Percentiles rank a stretch among this genome's conserved stretches.
Conservation (phyloP, 495 filamentous ascomycete species). For the Hypoxylon trugodes region DNA sequence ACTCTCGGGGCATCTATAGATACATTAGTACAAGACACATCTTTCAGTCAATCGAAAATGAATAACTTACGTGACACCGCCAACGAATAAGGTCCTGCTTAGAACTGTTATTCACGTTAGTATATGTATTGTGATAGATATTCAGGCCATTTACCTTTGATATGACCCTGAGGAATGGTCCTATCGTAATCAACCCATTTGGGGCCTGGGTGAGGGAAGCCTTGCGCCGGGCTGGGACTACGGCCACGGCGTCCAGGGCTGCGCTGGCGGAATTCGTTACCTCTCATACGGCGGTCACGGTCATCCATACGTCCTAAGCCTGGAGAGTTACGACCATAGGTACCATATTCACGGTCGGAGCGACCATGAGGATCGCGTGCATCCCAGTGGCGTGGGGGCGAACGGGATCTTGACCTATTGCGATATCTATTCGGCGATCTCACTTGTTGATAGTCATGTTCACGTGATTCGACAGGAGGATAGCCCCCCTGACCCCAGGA, state of each 20-base stretch:
- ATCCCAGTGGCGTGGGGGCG: conserved; percentile 73
- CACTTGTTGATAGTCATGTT: conserved; percentile 64
- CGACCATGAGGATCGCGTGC: conserved; percentile 52
- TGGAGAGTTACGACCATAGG: conserved; percentile 58
- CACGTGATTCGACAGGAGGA: conserved; percentile 64
- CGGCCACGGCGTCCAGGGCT: conserved; percentile 74
- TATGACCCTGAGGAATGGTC: conserved; percentile 72
- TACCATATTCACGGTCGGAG: conserved; percentile 48
- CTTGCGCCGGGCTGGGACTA: conserved; percentile 64
- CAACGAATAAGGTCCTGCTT: conserved; percentile 94
- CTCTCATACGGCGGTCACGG: conserved; percentile 61
- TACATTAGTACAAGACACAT: conserved; percentile 20
- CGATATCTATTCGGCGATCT: conserved; percentile 68
- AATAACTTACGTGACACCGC: conserved; percentile 93
- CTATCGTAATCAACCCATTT: conserved; percentile 87
- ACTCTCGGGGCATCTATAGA: conserved; percentile 72
- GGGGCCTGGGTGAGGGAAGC: conserved; percentile 51
- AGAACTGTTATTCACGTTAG: conserved; percentile 64
- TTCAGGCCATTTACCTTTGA: conserved; percentile 70
- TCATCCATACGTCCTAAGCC: conserved; percentile 68
- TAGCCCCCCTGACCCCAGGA: conserved; percentile 49
- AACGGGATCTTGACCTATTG: conserved; percentile 77
- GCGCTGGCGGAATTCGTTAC: conserved; percentile 82
- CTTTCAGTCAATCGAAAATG: conserved; percentile 27
- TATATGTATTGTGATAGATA: conserved; percentile 17